These are phyloP conservation scores for Bipolaris bicolor DNA, from an alignment of 2,329 filamentous ascomycete genomes.

Conservation along the genomic window DNA sequence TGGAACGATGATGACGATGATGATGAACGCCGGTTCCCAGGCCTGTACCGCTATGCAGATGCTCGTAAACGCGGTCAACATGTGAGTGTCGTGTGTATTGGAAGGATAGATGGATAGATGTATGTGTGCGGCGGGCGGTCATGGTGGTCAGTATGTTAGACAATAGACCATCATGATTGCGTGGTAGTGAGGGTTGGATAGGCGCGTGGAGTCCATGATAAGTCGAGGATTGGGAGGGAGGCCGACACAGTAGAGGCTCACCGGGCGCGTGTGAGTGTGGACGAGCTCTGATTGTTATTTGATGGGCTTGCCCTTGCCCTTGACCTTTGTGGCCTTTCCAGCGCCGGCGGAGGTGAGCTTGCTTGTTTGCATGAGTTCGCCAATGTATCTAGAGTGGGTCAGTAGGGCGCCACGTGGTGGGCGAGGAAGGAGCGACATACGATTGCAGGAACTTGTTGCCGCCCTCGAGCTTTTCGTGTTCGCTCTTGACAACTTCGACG, in stretches of 20 bases:
- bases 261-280: constrained; percentile 19
- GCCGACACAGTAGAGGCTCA: constrained; percentile 33
- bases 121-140: not conserved
- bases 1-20: constrained; percentile 5
- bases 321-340: constrained; percentile 57
- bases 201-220: constrained; percentile 42
- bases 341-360: constrained; percentile 63
- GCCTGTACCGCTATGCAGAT: constrained; percentile 46
- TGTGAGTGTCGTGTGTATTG: constrained; percentile 22
- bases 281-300: constrained; percentile 44
- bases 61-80: constrained; percentile 41
- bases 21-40: constrained; percentile 38
- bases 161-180: constrained; percentile 43
- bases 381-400: constrained; percentile 76
- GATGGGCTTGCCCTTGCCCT: constrained; percentile 46
- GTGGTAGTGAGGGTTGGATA: constrained; percentile 38
- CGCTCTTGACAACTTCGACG: constrained; percentile 90
- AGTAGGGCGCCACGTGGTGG: constrained; percentile 14
- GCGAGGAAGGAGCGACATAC: constrained; percentile 43
- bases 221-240: constrained; percentile 34
- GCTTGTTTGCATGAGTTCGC: constrained; percentile 83
- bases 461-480: constrained; percentile 94
- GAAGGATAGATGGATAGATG: constrained; percentile 10
- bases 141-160: constrained; percentile 30
- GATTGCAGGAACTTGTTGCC: constrained; percentile 94